A percentile compares a stretch with the other conserved stretches of the same genome.
Conservation (phyloP, 2,329 filamentous ascomycete genomes). For the Penicillium sumatraense region DNA sequence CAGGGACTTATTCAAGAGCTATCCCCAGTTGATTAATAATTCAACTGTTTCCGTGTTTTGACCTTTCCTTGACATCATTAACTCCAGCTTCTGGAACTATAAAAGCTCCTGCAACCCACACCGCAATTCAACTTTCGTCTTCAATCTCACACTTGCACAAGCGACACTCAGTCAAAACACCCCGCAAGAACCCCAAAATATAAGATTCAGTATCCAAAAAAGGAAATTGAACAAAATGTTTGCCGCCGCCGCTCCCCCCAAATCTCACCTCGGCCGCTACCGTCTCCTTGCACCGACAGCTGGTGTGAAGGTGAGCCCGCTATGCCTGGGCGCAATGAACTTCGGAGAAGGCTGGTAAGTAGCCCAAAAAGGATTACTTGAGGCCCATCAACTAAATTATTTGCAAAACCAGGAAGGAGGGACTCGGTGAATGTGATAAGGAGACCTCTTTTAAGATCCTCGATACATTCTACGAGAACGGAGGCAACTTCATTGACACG, state of each 20-base stretch:
- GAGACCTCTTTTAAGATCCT: slow-evolving; percentile 54
- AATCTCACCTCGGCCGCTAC: slow-evolving; percentile 52
- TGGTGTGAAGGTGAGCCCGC: slow-evolving; percentile 57
- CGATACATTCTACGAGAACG: slow-evolving; percentile 55
- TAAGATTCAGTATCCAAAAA: neutral
- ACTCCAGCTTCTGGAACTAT: neutral
- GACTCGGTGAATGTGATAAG: slow-evolving; percentile 52
- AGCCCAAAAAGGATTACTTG: no score
- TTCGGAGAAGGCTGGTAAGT: slow-evolving; percentile 56
- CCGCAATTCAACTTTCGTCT: neutral
- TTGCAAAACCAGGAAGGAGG: slow-evolving; percentile 20
- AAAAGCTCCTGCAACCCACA: neutral
- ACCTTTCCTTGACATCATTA: neutral
- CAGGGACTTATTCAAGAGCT: no score
- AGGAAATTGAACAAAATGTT: neutral
- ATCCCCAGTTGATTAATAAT: no score
- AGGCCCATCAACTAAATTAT: no score
- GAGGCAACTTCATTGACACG: slow-evolving; percentile 61
- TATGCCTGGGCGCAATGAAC: slow-evolving; percentile 61
- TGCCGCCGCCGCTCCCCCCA: slow-evolving; percentile 1
- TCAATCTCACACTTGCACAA: no score
- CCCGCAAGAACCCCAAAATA: neutral
- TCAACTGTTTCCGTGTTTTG: neutral
- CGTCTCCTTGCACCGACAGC: slow-evolving; percentile 57
- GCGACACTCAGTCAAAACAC: neutral